Percentiles rank a stretch among this genome's conserved stretches.
Conservation (phyloP, 1,139 yeast species). For the Pichia sp. region DNA sequence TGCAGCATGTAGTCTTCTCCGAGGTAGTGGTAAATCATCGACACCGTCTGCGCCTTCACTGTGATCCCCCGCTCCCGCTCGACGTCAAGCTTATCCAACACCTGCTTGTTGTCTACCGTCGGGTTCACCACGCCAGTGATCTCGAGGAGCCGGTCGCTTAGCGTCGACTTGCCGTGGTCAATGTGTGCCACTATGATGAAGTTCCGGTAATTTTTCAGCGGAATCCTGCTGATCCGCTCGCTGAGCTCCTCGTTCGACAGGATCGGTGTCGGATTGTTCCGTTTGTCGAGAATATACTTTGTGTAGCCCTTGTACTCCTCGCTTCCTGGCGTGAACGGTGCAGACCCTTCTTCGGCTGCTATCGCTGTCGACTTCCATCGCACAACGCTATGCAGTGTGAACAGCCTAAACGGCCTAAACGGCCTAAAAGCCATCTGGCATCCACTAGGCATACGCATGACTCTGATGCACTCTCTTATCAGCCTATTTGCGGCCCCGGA, state of each 20-base stretch:
- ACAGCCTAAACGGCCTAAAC: too few species aligned
- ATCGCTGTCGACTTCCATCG: not conserved
- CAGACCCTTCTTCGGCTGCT: not conserved
- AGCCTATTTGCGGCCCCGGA: too few species aligned
- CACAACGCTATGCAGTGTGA: not conserved
- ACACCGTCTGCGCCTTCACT: conserved; percentile 92
- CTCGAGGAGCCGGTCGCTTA: conserved; percentile 82
- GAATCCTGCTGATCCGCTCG: conserved; percentile 66
- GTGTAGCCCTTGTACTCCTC: conserved; percentile 27
- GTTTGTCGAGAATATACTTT: conserved; percentile 25
- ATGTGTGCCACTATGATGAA: conserved; percentile 96
- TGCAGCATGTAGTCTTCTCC: conserved; percentile 76
- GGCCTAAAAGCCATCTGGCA: not conserved
- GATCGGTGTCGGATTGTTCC: conserved; percentile 27
- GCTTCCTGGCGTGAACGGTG: conserved; percentile 14
- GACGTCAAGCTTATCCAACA: conserved; percentile 86
- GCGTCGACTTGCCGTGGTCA: conserved; percentile 93
- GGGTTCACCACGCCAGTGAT: conserved; percentile 83
- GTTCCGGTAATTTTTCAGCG: conserved; percentile 77
- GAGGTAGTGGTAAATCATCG: conserved; percentile 79
- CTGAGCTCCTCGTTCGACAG: conserved; percentile 23
- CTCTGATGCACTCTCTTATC: not conserved
- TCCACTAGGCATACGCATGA: not conserved
- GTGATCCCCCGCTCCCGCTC: conserved; percentile 96
- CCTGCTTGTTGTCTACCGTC: conserved; percentile 73